Evolutionary conservation across 164 flowering plant genomes (phyloP).

Genomic region (Vitis rotundifolia): DNA sequence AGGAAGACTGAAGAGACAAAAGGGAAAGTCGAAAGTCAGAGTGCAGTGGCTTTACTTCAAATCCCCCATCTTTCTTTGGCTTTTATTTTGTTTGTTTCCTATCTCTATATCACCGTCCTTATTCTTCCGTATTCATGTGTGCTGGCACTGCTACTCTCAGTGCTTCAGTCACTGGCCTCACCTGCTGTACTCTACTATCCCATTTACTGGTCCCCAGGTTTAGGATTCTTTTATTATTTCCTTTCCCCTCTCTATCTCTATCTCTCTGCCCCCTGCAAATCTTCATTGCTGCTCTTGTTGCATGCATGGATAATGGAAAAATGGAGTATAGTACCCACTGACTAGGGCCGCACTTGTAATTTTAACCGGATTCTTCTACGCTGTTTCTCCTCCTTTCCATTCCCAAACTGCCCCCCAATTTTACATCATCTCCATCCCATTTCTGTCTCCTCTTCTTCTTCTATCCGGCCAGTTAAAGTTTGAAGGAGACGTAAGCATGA

Average conservation of each 20-base stretch:
- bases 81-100: conserved; percentile 12
- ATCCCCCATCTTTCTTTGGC: conserved; percentile 16
- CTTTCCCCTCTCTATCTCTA: no score
- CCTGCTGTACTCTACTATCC: no score
- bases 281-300: neutral
- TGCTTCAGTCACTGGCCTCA: neutral
- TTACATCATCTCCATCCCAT: neutral
- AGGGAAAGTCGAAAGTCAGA: conserved; percentile 31
- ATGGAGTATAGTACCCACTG: neutral
- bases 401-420: neutral
- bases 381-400: neutral
- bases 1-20: conserved; percentile 27
- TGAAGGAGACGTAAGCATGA: no score
- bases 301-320: neutral
- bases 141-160: neutral
- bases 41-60: conserved; percentile 14
- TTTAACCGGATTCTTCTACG: neutral
- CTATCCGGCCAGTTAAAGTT: neutral
- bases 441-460: neutral
- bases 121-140: no score
- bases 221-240: no score
- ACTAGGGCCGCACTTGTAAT: neutral
- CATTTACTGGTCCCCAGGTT: no score
- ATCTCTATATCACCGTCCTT: neutral
- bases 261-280: no score